A percentile compares a stretch with the other conserved stretches of the same genome.
Evolutionary conservation across 2,329 filamentous ascomycete genomes (phyloP).

Genomic region (Hirsutella rhossiliensis): DNA sequence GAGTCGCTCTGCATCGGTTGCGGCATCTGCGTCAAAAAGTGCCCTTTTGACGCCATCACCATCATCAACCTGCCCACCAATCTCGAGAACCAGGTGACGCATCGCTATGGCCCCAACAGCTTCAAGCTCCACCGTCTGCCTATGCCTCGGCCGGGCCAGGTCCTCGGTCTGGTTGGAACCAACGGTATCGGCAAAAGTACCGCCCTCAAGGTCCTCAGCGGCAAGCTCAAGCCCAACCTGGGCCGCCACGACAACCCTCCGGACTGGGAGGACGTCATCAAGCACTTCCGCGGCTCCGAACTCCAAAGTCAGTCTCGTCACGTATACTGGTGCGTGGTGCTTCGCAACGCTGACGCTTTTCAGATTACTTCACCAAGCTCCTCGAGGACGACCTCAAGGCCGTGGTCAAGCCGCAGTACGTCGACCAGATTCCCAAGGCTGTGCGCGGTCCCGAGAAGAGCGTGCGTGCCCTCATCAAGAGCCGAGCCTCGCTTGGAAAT

Average conservation of each 20-base stretch:
- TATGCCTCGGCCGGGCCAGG: constrained; percentile 89
- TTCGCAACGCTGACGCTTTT: not conserved
- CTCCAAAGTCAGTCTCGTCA: constrained; percentile 62
- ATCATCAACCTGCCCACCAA: constrained; percentile 99
- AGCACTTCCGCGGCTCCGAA: constrained; percentile 95
- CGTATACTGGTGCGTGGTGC: not conserved
- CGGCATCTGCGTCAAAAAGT: constrained; percentile 99
- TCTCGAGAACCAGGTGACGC: constrained; percentile 94
- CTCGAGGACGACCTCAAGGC: constrained; percentile 95
- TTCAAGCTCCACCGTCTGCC: constrained; percentile 98
- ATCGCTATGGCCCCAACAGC: constrained; percentile 98
- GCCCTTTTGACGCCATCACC: constrained; percentile 95
- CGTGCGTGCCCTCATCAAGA: constrained; percentile 67
- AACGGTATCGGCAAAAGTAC: constrained; percentile 99
- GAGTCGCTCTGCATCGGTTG: constrained; percentile 94
- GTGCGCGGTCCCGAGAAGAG: constrained; percentile 72
- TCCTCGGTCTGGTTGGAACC: constrained; percentile 90
- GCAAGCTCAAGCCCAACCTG: constrained; percentile 96
- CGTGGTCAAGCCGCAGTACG: constrained; percentile 97
- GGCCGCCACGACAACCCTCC: constrained; percentile 92
- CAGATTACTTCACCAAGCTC: constrained; percentile 95
- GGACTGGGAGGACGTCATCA: constrained; percentile 98
- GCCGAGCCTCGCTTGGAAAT: constrained; percentile 66
- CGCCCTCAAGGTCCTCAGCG: constrained; percentile 96
- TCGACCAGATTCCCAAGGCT: constrained; percentile 92